Conservation (phyloP, 306 rosid genomes). For the Alnus rubra region DNA sequence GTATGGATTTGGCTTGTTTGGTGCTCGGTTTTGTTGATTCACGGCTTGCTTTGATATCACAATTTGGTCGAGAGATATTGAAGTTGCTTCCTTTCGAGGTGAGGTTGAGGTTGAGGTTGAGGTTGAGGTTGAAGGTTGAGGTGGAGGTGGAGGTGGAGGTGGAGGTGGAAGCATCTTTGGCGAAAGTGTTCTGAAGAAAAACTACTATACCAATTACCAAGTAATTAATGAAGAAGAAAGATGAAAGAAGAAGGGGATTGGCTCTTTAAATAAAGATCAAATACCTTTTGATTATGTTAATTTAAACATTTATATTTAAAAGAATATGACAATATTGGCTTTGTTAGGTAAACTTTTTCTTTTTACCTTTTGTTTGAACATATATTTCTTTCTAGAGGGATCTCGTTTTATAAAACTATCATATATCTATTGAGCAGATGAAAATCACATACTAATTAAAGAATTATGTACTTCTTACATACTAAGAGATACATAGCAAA, state of each 20-base stretch:
- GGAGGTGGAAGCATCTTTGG: slow-evolving; percentile 43
- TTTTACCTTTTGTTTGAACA: no score
- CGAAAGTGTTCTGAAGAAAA: slow-evolving; percentile 14
- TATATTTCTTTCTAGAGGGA: no score
- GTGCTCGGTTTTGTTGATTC: slow-evolving; percentile 26
- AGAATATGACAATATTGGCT: no score
- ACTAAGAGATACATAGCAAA: no score
- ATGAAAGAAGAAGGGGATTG: slow-evolving; percentile 12
- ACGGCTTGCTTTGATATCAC: slow-evolving; percentile 34
- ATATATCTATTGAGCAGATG: no score
- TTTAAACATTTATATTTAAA: no score
- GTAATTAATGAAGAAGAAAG: slow-evolving; percentile 21
- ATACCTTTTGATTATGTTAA: no score
- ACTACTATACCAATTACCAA: neutral
- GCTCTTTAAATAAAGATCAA: slow-evolving; percentile 29
- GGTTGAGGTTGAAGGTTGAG: slow-evolving; percentile 28
- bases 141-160: slow-evolving; percentile 31
- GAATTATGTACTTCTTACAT: no score
- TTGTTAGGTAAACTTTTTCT: no score
- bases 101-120: slow-evolving; percentile 33
- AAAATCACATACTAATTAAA: no score
- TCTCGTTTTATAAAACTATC: no score
- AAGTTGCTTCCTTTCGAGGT: slow-evolving; percentile 29
- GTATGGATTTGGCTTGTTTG: slow-evolving; percentile 17
- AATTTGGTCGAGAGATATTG: slow-evolving; percentile 46